Evolutionary conservation across 306 rosid species (phyloP).

Genomic region (Begonia fuchsioides): DNA sequence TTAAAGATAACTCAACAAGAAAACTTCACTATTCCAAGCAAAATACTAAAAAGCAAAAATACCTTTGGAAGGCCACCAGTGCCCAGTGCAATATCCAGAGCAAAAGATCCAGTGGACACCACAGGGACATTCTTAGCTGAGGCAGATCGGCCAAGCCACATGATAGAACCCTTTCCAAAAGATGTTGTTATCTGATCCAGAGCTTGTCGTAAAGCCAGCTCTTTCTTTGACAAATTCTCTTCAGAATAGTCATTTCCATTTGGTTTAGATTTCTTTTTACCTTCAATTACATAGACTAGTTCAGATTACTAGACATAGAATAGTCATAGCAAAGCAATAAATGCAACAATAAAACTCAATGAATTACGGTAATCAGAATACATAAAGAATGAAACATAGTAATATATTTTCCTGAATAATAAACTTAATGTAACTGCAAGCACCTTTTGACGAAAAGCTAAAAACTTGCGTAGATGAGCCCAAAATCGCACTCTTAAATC

Average conservation of each 20-base stretch:
- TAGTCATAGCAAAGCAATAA: not conserved
- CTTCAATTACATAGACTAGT: constrained; percentile 22
- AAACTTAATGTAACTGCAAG: constrained; percentile 4
- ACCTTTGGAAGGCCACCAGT: constrained; percentile 89
- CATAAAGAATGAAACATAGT: not conserved
- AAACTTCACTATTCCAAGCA: no score
- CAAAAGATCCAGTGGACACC: constrained; percentile 70
- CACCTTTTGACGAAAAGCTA: constrained; percentile 59
- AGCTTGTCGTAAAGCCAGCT: constrained; percentile 68
- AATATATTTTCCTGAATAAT: no score
- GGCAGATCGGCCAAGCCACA: constrained; percentile 76
- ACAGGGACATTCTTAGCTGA: constrained; percentile 45
- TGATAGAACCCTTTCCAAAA: constrained; percentile 83
- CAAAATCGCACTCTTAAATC: constrained; percentile 28
- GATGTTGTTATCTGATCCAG: constrained; percentile 76
- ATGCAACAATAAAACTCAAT: not conserved
- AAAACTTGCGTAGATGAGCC: constrained; percentile 34
- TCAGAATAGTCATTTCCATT: constrained; percentile 57
- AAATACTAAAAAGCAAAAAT: constrained; percentile 5
- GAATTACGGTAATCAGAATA: not conserved
- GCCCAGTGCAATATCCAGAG: constrained; percentile 66
- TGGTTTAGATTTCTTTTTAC: constrained; percentile 49
- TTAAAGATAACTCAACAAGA: no score
- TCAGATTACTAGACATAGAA: not conserved
- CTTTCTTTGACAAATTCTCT: constrained; percentile 67